Conservation (phyloP, 169 alveolate genomes). For the Cyclospora cayetanensis region DNA sequence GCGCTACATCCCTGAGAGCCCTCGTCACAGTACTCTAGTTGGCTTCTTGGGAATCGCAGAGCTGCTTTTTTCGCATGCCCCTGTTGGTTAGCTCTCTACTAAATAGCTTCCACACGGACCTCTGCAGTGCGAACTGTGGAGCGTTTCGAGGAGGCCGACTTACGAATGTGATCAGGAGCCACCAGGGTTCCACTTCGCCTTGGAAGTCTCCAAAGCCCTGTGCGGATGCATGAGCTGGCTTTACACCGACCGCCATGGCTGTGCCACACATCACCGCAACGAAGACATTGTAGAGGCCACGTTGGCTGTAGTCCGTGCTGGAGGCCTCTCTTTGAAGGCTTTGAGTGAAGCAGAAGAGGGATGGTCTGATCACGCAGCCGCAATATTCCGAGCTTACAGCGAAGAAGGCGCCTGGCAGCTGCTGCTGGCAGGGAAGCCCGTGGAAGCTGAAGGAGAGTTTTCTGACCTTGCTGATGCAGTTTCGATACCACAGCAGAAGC, state of each 20-base stretch:
- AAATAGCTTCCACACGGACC: too few relatives aligned
- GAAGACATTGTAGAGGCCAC: not conserved
- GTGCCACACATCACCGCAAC: not conserved
- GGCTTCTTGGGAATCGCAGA: too few relatives aligned
- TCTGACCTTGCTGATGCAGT: slow-evolving; percentile 12
- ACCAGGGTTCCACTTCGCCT: not conserved
- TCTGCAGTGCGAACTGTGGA: too few relatives aligned
- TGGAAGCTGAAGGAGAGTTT: not conserved
- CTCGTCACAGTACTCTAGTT: too few relatives aligned
- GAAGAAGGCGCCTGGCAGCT: slow-evolving; percentile 11
- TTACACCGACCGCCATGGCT: not conserved
- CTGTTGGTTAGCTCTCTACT: too few relatives aligned
- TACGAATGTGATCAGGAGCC: too few relatives aligned
- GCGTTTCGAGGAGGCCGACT: too few relatives aligned
- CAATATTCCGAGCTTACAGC: not conserved
- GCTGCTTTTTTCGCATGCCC: too few relatives aligned
- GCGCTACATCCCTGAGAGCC: too few relatives aligned
- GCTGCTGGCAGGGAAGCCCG: slow-evolving; percentile 25
- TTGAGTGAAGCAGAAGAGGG: not conserved
- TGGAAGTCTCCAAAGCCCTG: not conserved
- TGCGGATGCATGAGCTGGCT: slow-evolving; percentile 9
- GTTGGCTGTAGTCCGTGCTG: not conserved
- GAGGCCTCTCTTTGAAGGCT: not conserved
- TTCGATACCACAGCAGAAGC: slow-evolving; percentile 17
- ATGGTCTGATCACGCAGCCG: not conserved